Conservation (phyloP, 805 yeast species). For the Pichia cephalocereana region DNA sequence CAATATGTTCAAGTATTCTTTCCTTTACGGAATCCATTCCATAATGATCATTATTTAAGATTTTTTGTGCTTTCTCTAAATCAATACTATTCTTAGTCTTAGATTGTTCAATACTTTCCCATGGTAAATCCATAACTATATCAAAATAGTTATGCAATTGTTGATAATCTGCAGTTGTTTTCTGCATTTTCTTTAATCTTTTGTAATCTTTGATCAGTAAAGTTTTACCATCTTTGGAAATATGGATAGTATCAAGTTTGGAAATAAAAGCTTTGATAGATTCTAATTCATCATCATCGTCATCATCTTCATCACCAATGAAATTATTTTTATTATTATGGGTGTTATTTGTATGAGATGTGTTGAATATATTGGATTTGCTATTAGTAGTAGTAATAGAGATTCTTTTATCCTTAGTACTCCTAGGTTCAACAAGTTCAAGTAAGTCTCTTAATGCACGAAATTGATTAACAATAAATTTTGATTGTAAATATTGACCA, state of each 20-base stretch:
- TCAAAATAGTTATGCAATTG: conserved; percentile 57
- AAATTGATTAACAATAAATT: conserved; percentile 22
- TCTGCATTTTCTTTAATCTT: conserved; percentile 45
- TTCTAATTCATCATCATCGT: conserved; percentile 34
- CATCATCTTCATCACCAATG: conserved; percentile 16
- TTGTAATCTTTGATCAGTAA: conserved; percentile 41
- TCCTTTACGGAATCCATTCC: conserved; percentile 69
- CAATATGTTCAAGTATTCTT: conserved; percentile 68
- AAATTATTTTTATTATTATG: too few relatives aligned
- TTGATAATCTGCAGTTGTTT: conserved; percentile 54
- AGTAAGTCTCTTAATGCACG: conserved; percentile 16
- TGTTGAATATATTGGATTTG: background rate
- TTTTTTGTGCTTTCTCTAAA: conserved; percentile 41
- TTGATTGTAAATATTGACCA: conserved; percentile 19
- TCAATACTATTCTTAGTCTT: conserved; percentile 31
- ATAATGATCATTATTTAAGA: conserved; percentile 67
- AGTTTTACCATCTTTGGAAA: conserved; percentile 34
- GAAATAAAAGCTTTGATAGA: conserved; percentile 23
- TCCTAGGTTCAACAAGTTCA: background rate
- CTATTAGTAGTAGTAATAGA: background rate
- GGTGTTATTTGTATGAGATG: background rate
- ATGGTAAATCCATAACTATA: conserved; percentile 56
- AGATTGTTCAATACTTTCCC: conserved; percentile 29
- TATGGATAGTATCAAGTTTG: conserved; percentile 23
- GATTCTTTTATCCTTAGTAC: background rate